These are phyloP conservation scores for Amesomyces nigricolor DNA, from an alignment of 2,329 filamentous ascomycete species.

Conservation along the genomic window DNA sequence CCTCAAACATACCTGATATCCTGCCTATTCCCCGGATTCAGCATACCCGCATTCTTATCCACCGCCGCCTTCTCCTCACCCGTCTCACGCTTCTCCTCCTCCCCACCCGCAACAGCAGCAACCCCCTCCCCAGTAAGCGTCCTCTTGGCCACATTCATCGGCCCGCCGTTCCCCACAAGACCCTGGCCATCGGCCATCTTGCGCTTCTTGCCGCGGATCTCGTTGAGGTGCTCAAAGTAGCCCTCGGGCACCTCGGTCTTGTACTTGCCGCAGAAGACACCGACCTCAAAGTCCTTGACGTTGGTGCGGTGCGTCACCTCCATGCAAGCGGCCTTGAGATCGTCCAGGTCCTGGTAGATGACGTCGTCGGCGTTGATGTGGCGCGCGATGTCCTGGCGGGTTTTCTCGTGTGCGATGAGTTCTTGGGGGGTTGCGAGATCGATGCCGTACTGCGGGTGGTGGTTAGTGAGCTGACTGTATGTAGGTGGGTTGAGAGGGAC, in stretches of 20 bases:
- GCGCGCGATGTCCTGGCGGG: constrained; percentile 38
- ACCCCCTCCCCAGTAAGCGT: not conserved
- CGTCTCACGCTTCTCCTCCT: not conserved
- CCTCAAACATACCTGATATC: constrained; percentile 31
- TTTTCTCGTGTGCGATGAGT: constrained; percentile 39
- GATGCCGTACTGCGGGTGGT: constrained; percentile 37
- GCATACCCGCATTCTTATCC: constrained; percentile 9
- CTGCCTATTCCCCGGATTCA: constrained; percentile 26
- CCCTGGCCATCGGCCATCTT: constrained; percentile 35
- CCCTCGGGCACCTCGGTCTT: constrained; percentile 70
- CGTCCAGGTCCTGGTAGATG: constrained; percentile 56
- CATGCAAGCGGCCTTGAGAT: constrained; percentile 73
- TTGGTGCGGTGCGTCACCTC: constrained; percentile 58
- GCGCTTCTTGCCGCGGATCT: constrained; percentile 62
- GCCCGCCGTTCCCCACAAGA: constrained; percentile 29
- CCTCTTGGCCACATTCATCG: constrained; percentile 50
- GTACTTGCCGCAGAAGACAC: constrained; percentile 87
- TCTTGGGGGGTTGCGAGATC: constrained; percentile 41
- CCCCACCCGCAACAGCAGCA: not conserved
- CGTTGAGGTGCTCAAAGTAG: constrained; percentile 78
- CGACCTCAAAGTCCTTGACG: constrained; percentile 71
- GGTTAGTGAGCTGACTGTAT: too few species aligned
- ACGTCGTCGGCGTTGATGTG: constrained; percentile 48
- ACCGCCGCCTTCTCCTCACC: not conserved
- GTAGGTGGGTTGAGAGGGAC: too few species aligned